Percentiles rank a stretch among this genome's conserved stretches.
Evolutionary conservation across 352 stramenopile genomes (phyloP).

Genomic region (Globisporangium alternatum): DNA sequence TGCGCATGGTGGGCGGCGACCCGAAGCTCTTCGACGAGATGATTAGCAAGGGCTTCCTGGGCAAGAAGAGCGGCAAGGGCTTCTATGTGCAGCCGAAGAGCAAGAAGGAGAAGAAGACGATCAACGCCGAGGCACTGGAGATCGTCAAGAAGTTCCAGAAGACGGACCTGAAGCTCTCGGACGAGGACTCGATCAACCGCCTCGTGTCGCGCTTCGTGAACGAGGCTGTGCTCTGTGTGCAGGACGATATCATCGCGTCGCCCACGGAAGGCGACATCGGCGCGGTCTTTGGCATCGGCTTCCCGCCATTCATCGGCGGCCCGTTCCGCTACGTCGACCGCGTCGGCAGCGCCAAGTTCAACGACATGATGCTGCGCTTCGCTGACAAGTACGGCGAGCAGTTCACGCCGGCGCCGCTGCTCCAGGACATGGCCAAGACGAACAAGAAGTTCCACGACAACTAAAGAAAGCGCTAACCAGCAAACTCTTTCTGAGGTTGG

Average conservation of each 20-base stretch:
- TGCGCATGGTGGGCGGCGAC: conserved; percentile 93
- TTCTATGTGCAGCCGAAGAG: conserved; percentile 96
- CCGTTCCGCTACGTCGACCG: conserved; percentile 97
- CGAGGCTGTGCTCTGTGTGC: conserved; percentile 96
- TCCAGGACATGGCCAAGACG: conserved; percentile 96
- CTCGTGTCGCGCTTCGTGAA: conserved; percentile 97
- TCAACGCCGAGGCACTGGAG: conserved; percentile 86
- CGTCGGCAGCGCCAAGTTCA: conserved; percentile 91
- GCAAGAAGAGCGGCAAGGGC: conserved; percentile 96
- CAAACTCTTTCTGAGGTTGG: background rate
- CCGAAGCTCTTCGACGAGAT: conserved; percentile 93
- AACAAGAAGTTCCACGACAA: conserved; percentile 97
- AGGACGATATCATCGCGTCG: conserved; percentile 97
- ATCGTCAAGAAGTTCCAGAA: conserved; percentile 84
- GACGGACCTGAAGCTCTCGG: conserved; percentile 69
- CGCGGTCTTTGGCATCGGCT: conserved; percentile 98
- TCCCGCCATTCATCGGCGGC: conserved; percentile 96
- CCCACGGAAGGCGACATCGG: conserved; percentile 97
- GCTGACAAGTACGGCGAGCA: conserved; percentile 95
- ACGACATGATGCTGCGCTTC: conserved; percentile 96
- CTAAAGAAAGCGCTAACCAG: conserved; percentile 27
- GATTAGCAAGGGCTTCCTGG: conserved; percentile 94
- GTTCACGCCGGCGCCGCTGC: conserved; percentile 94
- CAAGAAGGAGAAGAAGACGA: conserved; percentile 90
- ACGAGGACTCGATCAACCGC: conserved; percentile 91